Conservation (phyloP, 2,329 filamentous ascomycete genomes). For the Juglanconis juglandina region DNA sequence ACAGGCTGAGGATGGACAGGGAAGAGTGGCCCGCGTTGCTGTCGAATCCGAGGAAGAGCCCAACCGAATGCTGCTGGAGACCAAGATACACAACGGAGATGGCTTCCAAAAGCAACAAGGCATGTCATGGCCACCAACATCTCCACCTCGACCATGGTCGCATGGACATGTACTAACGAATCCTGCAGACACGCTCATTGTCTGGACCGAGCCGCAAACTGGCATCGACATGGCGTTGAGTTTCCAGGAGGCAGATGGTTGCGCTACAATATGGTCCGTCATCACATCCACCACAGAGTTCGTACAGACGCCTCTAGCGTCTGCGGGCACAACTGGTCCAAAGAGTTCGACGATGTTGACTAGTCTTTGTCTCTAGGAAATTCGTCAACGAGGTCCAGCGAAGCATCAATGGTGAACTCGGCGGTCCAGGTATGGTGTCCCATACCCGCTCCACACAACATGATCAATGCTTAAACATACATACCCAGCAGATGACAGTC, state of each 20-base stretch:
- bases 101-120: conserved; percentile 98
- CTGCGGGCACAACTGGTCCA: background rate
- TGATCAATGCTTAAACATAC: conserved; percentile 27
- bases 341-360: conserved; percentile 23
- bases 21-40: conserved; percentile 81
- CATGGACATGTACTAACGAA: conserved; percentile 26
- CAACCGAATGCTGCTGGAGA: conserved; percentile 78
- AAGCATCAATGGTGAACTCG: conserved; percentile 59
- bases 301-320: background rate
- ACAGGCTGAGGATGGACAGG: conserved; percentile 53
- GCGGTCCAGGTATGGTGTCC: conserved; percentile 55
- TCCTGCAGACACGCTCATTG: conserved; percentile 81
- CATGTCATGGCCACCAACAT: conserved; percentile 36
- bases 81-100: conserved; percentile 87
- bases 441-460: background rate
- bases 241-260: conserved; percentile 96
- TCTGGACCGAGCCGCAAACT: conserved; percentile 86
- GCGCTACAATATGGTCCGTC: conserved; percentile 80
- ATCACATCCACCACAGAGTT: background rate
- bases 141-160: conserved; percentile 20
- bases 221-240: conserved; percentile 95
- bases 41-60: conserved; percentile 94
- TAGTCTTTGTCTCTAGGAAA: conserved; percentile 56
- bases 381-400: conserved; percentile 86
- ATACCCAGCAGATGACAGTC: conserved; percentile 64